A percentile compares a stretch with the other conserved stretches of the same genome.
Evolutionary conservation across 441 rosid genomes (phyloP).

Genomic region (Isatis lusitanica): DNA sequence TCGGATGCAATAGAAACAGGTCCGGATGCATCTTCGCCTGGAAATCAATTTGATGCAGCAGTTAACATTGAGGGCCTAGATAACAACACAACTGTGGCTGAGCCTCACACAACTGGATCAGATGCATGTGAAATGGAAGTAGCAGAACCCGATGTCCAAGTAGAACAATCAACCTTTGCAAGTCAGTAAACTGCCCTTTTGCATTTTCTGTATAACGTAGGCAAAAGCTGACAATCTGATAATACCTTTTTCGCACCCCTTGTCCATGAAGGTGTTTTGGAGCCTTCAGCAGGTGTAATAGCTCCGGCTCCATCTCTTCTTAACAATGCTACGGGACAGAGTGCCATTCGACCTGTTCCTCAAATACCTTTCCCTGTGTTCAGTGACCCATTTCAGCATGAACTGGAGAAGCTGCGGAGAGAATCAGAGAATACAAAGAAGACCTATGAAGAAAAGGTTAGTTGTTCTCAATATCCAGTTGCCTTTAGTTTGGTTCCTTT

Average conservation of each 20-base stretch:
- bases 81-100: constrained; percentile 40
- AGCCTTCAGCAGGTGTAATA: constrained; percentile 32
- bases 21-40: constrained; percentile 36
- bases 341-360: constrained; percentile 31
- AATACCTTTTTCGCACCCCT: constrained; percentile 9
- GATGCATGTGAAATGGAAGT: constrained; percentile 35
- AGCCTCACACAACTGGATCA: constrained; percentile 28
- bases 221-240: constrained; percentile 32
- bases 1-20: not conserved
- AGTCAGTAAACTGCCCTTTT: constrained; percentile 35
- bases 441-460: constrained; percentile 54
- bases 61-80: constrained; percentile 30
- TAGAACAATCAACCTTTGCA: constrained; percentile 25
- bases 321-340: constrained; percentile 39
- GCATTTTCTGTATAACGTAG: constrained; percentile 26
- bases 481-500: constrained; percentile 11
- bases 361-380: constrained; percentile 41
- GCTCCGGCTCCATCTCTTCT: constrained; percentile 20
- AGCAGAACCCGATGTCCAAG: constrained; percentile 30
- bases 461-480: constrained; percentile 32
- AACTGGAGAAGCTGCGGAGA: constrained; percentile 63
- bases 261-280: constrained; percentile 33
- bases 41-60: constrained; percentile 37
- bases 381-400: constrained; percentile 76
- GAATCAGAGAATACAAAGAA: constrained; percentile 51